Evolutionary conservation across 2,329 filamentous ascomycete species (phyloP), one percentile per base, ranked within the genome.

Genomic region (Volutella citrinella): DNA sequence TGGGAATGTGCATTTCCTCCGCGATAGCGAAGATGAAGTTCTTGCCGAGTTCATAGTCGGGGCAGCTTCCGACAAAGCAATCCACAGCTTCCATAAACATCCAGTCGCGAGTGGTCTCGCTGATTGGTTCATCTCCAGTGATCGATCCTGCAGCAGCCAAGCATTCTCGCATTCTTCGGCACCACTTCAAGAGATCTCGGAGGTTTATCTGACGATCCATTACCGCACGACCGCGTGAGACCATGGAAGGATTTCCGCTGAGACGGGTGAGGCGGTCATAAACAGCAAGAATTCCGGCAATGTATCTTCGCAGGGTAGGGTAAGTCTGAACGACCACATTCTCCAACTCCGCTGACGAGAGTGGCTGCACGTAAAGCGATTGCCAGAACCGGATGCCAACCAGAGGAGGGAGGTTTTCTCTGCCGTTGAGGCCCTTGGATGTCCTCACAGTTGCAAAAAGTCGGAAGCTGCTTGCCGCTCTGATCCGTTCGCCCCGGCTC

Each of bases 51-150:
- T 76, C 69, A 19, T 73, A 72, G 36, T 83, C 83, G 9, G 84
- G 82, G 27, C 93, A 69, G 55, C 84, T 87, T 34, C 86, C 87
- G 25, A 87, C 82, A 59, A 98, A 97, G 55, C 90, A 94, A 60
- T 98, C 93, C 32, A 93, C 74, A 1, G 89, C 87, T 56, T 98
- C 93, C 66, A 95, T 78, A 53, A 96, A 96, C 61, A 97, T 95
- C 51, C 84, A 80, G 52, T 96, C 84, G 45, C 78, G 72, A 1
- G 78, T 78, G 3, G 75, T 76, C 50, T 91, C 85, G n/a, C 72
- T 79, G 15, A 89, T 78, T 1, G 82, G 71, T 56, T 93, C 85
- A 14, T 77, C 71, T 10, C 80, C 79, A 16, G 76, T 83, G 45
- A 74, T 82, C 15, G 79, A 78, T 2, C 80, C 77, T 10, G 75